Evolutionary conservation across 2,329 filamentous ascomycete species (phyloP).

Genomic region (Monosporascus ibericus): DNA sequence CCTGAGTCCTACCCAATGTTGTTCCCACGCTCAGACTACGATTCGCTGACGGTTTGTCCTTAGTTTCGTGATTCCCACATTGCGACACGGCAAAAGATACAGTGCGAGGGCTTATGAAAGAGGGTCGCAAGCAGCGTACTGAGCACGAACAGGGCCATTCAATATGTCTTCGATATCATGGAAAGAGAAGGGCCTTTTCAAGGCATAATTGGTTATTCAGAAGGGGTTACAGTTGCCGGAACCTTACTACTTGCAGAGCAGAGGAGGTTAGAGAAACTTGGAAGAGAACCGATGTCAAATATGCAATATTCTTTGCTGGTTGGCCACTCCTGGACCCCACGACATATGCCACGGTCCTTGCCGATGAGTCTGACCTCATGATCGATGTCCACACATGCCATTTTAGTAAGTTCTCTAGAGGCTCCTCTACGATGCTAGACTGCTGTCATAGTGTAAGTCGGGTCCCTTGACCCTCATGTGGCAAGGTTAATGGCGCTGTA

Average conservation of each 20-base stretch:
- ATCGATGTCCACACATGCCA: slow-evolving; percentile 49
- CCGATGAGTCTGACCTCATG: slow-evolving; percentile 41
- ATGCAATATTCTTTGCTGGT: slow-evolving; percentile 45
- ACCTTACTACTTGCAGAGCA: slow-evolving; percentile 25
- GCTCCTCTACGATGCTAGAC: background rate
- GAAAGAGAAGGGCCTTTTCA: slow-evolving; percentile 26
- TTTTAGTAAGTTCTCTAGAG: slow-evolving; percentile 32
- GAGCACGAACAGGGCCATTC: slow-evolving; percentile 35
- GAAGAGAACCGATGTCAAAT: slow-evolving; percentile 34
- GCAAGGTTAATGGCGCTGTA: slow-evolving; percentile 55
- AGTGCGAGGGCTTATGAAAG: slow-evolving; percentile 43
- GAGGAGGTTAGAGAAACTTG: slow-evolving; percentile 18
- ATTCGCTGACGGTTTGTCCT: background rate
- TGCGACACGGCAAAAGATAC: slow-evolving; percentile 49
- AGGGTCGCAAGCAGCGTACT: slow-evolving; percentile 31
- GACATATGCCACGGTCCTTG: slow-evolving; percentile 37
- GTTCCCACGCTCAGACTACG: background rate
- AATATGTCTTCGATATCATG: slow-evolving; percentile 31
- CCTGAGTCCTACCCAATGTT: background rate
- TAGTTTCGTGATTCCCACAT: slow-evolving; percentile 45
- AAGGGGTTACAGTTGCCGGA: slow-evolving; percentile 24
- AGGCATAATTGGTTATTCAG: slow-evolving; percentile 26
- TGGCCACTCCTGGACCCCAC: slow-evolving; percentile 45
- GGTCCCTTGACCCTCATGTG: slow-evolving; percentile 53
- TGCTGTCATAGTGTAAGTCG: slow-evolving; percentile 30